Evolutionary conservation across 2,329 filamentous ascomycete genomes (phyloP), one percentile per base, ranked within the genome.

Genomic region (Trichophyton schoenleinii): DNA sequence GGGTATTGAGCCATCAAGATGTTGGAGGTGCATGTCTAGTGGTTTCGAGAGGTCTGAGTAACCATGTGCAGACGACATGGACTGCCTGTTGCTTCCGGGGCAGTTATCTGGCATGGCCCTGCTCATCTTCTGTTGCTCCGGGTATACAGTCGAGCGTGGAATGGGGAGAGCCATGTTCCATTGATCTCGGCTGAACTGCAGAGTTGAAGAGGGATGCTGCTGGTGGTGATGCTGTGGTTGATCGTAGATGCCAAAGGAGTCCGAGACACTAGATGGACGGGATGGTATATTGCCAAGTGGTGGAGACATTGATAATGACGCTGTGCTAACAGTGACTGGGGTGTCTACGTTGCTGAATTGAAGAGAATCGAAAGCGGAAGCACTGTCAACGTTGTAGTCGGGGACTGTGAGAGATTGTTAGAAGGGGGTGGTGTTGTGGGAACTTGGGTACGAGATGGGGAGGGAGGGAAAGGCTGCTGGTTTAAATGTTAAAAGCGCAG

Each of bases 151-250:
- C 13, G 49, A 53, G 28, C 49, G 49, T 15, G 49, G 49, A 25
- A 53, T 53, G 2, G 49, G 49, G 6, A 53, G 28, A 53, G 49
- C 22, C 49, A 53, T 53, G 13, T 53, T 31, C 49, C 49, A 53
- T 25, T 53, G 49, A 6, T 53, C 49, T 6, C 49, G 25, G 22
- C 49, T 31, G 49, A 31, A 53, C n/a, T 34, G 49, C 11, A 53
- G 25, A 3, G 28, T 31, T 53, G 49, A 15, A 48, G 22, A 22
- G 6, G 42, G 34, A 58, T 58, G 15, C 31, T 44, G 15, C 31
- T 44, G 55, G 13, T 60, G 61, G 42, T 59, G 52, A 42, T 62
- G 58, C 15, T 63, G 61, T 36, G 60, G n/a, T 13, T 53, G 49
- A n/a, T 53, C 55, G 55, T 58, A 58, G 11, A 58, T 20, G 11